Evolutionary conservation across 768 basidiomycete species (phyloP).

Genomic region (Cyathus striatus): DNA sequence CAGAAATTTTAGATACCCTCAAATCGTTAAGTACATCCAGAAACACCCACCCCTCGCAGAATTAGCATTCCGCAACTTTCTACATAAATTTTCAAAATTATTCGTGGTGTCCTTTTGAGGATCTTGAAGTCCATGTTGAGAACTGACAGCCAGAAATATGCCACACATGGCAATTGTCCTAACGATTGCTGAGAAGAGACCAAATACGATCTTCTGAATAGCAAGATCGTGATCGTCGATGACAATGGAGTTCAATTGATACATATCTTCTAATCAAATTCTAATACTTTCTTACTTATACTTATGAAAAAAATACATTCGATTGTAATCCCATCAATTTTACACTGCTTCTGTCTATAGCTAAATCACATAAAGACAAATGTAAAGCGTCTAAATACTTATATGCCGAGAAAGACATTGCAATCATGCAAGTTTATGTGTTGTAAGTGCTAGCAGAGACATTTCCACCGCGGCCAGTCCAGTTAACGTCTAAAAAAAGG

Average conservation of each 20-base stretch:
- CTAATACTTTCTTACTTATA: background rate
- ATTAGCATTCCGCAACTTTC: constrained; percentile 43
- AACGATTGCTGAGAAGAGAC: no score
- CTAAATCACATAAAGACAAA: no score
- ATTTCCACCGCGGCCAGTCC: constrained; percentile 96
- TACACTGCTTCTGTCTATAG: background rate
- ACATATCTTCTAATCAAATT: no score
- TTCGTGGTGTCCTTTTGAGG: constrained; percentile 2
- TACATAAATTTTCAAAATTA: constrained; percentile 12
- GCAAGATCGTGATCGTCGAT: no score
- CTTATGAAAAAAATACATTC: background rate
- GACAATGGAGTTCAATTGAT: no score
- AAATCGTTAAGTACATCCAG: background rate
- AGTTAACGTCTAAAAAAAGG: constrained; percentile 76
- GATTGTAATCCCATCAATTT: background rate
- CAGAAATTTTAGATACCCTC: background rate
- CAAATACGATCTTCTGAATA: no score
- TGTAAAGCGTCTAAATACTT: no score
- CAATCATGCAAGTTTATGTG: constrained; percentile 29
- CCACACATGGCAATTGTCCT: no score
- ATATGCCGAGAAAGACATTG: no score
- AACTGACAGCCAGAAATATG: constrained; percentile 48
- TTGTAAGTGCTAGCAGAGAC: constrained; percentile 88
- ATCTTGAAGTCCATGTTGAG: constrained; percentile 7
- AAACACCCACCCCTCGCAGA: constrained; percentile 51